Percentiles rank a stretch among this genome's conserved stretches.
Evolutionary conservation across 1,284 basidiomycete genomes (phyloP).

Genomic region (Trametes polyzona): DNA sequence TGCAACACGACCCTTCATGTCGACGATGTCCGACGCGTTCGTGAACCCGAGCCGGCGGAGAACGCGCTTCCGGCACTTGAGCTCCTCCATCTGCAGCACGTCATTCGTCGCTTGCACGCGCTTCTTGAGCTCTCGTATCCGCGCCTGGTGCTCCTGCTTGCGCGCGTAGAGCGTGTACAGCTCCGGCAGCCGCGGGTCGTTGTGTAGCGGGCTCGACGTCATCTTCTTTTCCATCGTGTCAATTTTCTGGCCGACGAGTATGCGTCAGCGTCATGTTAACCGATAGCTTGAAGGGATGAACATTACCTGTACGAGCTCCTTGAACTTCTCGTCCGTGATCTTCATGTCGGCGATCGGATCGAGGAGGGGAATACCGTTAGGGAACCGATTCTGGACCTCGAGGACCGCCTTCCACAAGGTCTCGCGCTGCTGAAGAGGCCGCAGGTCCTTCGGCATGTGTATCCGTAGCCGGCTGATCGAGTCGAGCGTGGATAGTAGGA

Average conservation of each 20-base stretch:
- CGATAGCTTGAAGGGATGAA: neutral
- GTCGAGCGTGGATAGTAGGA: constrained; percentile 87
- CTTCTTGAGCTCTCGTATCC: constrained; percentile 80
- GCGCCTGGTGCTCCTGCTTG: constrained; percentile 76
- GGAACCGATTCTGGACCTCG: constrained; percentile 91
- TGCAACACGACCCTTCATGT: constrained; percentile 97
- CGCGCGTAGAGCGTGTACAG: constrained; percentile 81
- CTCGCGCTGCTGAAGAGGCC: constrained; percentile 75
- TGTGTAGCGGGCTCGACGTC: constrained; percentile 75
- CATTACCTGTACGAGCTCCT: constrained; percentile 79
- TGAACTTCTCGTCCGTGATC: constrained; percentile 94
- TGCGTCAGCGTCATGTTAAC: neutral
- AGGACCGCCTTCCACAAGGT: constrained; percentile 88
- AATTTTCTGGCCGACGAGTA: constrained; percentile 81
- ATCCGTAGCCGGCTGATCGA: constrained; percentile 88
- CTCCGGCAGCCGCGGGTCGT: constrained; percentile 73
- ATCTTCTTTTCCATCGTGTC: constrained; percentile 84
- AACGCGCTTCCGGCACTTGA: constrained; percentile 95
- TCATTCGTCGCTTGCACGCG: constrained; percentile 90
- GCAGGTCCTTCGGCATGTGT: constrained; percentile 89
- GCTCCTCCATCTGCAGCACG: constrained; percentile 94
- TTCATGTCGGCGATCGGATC: constrained; percentile 97
- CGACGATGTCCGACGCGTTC: constrained; percentile 88
- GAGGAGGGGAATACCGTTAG: constrained; percentile 84
- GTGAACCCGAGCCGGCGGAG: constrained; percentile 93